A percentile compares a stretch with the other conserved stretches of the same genome.
phyloP scores from a whole-genome alignment of 2,329 filamentous ascomycete species.

The Alternaria dauci region DNA sequence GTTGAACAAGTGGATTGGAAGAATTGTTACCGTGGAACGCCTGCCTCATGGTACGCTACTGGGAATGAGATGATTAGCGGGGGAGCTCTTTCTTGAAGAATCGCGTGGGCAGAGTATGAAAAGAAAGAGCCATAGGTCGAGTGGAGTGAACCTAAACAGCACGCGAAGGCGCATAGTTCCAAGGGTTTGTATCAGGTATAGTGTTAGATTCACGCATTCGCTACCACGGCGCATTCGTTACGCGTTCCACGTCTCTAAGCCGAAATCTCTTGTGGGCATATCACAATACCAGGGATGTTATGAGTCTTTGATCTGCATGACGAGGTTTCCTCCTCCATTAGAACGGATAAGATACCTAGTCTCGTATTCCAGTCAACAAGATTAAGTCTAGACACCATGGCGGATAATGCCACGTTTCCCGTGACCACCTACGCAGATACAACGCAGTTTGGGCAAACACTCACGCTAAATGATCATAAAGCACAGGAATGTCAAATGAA shows the following conservation, averaged over 20 bases:
- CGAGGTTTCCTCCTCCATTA: no score
- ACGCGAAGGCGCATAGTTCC: background rate
- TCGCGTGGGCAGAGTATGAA: background rate
- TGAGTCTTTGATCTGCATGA: no score
- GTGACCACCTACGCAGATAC: background rate
- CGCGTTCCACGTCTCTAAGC: background rate
- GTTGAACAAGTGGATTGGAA: background rate
- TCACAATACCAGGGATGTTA: background rate
- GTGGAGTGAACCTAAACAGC: background rate
- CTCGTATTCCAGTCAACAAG: no score
- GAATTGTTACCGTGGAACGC: background rate
- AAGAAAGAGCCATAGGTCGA: background rate
- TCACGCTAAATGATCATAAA: background rate
- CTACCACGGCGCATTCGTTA: background rate
- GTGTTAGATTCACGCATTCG: background rate
- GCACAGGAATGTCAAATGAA: background rate
- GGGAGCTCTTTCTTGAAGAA: background rate
- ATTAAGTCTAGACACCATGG: background rate
- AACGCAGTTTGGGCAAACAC: background rate
- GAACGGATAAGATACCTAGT: no score
- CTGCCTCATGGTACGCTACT: background rate
- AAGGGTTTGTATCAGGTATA: background rate
- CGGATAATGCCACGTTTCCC: background rate
- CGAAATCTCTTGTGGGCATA: background rate
- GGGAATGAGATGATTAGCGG: background rate